Percentiles rank a stretch among this genome's conserved stretches.
Conservation (phyloP, 148 eudicot genomes). For the Bassia scoparia region DNA sequence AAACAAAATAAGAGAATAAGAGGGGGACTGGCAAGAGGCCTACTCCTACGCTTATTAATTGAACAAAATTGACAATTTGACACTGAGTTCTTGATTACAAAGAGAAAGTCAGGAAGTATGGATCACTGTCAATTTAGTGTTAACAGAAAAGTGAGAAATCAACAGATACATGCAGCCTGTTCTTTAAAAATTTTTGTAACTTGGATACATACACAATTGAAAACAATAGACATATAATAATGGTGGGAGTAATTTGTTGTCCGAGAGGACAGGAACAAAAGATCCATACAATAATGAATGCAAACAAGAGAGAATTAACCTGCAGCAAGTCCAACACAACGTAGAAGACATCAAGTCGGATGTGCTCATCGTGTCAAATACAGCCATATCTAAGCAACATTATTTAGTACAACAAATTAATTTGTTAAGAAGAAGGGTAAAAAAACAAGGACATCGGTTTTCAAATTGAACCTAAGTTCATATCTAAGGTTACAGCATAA, state of each 20-base stretch:
- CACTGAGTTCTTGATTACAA: background rate
- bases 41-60: background rate
- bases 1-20: background rate
- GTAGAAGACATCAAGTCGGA: slow-evolving; percentile 90
- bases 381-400: slow-evolving; percentile 73
- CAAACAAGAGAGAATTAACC: slow-evolving; percentile 33
- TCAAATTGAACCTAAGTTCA: background rate
- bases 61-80: background rate
- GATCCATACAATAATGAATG: background rate
- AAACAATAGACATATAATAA: background rate
- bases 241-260: background rate
- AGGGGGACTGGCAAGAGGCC: background rate
- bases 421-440: background rate
- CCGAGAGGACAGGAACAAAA: background rate
- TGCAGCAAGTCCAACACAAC: slow-evolving; percentile 91
- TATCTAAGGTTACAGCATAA: slow-evolving; percentile 58
- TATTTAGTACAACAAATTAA: background rate
- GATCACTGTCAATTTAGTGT: background rate
- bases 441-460: background rate
- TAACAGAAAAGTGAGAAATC: background rate
- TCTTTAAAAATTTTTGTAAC: background rate
- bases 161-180: background rate
- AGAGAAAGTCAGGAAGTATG: background rate
- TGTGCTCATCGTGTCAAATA: slow-evolving; percentile 93
- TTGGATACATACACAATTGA: background rate